Conservation (phyloP, 192 early-diverging fungal species). For the Umbelopsis ramanniana region DNA sequence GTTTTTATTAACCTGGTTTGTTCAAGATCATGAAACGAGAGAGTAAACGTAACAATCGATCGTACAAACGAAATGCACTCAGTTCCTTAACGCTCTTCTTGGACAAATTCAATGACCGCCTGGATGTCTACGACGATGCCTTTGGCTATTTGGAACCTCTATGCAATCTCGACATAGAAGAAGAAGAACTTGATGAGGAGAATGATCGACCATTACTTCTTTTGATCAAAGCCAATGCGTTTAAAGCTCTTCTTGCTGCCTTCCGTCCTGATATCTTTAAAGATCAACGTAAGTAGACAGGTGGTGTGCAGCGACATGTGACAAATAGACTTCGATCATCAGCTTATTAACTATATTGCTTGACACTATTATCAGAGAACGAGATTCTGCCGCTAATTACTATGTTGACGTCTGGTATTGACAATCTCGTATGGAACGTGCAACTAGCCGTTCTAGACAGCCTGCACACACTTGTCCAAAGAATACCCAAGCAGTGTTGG, state of each 20-base stretch:
- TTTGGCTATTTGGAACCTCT: constrained; percentile 56
- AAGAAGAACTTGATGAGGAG: constrained; percentile 61
- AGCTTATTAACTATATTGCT: neutral
- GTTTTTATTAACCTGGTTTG: neutral
- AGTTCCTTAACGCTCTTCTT: constrained; percentile 64
- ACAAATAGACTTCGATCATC: neutral
- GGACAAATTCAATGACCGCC: constrained; percentile 54
- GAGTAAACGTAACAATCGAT: constrained; percentile 73
- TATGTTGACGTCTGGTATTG: constrained; percentile 54
- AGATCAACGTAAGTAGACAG: constrained; percentile 56
- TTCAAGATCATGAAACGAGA: constrained; percentile 69
- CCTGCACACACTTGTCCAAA: constrained; percentile 58
- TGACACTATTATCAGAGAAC: constrained; percentile 31
- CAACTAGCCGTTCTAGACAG: constrained; percentile 72
- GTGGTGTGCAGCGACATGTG: constrained; percentile 23
- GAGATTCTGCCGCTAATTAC: constrained; percentile 47
- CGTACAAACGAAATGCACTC: constrained; percentile 70
- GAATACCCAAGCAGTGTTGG: constrained; percentile 22
- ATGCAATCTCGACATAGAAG: constrained; percentile 51
- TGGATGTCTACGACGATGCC: constrained; percentile 63
- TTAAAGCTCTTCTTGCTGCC: constrained; percentile 64
- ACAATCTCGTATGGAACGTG: constrained; percentile 85
- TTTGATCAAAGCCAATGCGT: constrained; percentile 69
- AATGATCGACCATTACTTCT: constrained; percentile 63
- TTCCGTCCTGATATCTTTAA: constrained; percentile 49